Percentiles rank a stretch among this genome's conserved stretches.
These are phyloP conservation scores for Lactuca saligna DNA, from an alignment of 129 eudicot species.

Conservation along the genomic window DNA sequence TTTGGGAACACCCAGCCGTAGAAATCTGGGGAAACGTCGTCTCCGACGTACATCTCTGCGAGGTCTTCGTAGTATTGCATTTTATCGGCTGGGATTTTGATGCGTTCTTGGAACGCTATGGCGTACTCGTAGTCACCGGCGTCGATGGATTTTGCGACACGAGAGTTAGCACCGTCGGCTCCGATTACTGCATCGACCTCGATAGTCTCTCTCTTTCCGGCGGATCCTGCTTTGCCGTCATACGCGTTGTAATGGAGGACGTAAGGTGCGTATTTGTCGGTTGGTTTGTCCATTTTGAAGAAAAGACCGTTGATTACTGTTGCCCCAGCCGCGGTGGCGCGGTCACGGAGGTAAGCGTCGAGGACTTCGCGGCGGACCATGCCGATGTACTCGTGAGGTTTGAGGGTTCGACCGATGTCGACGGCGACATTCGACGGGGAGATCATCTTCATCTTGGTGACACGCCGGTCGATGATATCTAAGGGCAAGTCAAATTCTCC, in stretches of 20 bases:
- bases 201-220: conserved; percentile 43
- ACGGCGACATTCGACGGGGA: conserved; percentile 98
- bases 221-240: conserved; percentile 53
- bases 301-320: conserved; percentile 75
- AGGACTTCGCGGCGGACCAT: conserved; percentile 98
- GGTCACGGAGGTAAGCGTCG: conserved; percentile 75
- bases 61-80: conserved; percentile 84
- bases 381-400: conserved; percentile 95
- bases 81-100: conserved; percentile 75
- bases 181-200: conserved; percentile 96
- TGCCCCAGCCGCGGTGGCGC: conserved; percentile 83
- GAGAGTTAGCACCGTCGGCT: conserved; percentile 97
- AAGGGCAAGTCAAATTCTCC: conserved; percentile 91
- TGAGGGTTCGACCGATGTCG: conserved; percentile 81
- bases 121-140: conserved; percentile 99
- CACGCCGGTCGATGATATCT: conserved; percentile 86
- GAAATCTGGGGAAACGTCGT: conserved; percentile 94
- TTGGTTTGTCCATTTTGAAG: conserved; percentile 78
- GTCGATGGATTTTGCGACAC: conserved; percentile 74
- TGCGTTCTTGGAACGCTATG: conserved; percentile 86
- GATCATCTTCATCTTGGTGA: conserved; percentile 97
- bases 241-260: conserved; percentile 64
- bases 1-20: conserved; percentile 98
- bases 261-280: conserved; percentile 47
- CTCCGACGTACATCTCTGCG: conserved; percentile 98